Evolutionary conservation across 2,329 filamentous ascomycete species (phyloP).

Genomic region (Epichloe aotearoae): DNA sequence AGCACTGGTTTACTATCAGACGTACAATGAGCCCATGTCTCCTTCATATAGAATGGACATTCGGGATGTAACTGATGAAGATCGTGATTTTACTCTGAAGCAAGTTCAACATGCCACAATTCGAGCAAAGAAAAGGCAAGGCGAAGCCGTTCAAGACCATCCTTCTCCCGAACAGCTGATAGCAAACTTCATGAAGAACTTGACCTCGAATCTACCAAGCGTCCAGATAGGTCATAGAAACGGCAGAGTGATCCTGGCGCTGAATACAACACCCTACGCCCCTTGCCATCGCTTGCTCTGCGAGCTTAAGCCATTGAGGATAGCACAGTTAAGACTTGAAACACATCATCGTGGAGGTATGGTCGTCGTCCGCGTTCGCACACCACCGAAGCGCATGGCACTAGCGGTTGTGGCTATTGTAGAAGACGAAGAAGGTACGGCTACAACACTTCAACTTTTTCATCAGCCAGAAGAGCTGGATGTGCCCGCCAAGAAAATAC

Average conservation of each 20-base stretch:
- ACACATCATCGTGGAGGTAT: slow-evolving; percentile 15
- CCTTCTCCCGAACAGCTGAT: background rate
- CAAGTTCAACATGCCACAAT: background rate
- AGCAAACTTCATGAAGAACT: background rate
- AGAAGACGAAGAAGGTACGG: slow-evolving; percentile 25
- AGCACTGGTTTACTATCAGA: no score
- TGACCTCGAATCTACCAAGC: background rate
- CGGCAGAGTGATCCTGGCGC: no score
- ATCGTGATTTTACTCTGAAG: background rate
- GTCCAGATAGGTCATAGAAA: no score
- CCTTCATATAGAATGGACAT: background rate
- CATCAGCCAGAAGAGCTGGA: slow-evolving; percentile 26
- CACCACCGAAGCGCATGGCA: slow-evolving; percentile 7
- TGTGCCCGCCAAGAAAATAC: slow-evolving; percentile 18
- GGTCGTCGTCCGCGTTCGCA: slow-evolving; percentile 10
- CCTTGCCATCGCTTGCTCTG: slow-evolving; percentile 6
- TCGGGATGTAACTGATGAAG: background rate
- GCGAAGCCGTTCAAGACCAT: background rate
- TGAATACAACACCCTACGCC: background rate
- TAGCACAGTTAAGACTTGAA: slow-evolving; percentile 18
- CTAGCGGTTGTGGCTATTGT: slow-evolving; percentile 17
- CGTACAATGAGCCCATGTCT: slow-evolving; percentile 8
- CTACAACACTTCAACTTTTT: slow-evolving; percentile 25
- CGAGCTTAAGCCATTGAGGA: slow-evolving; percentile 13
- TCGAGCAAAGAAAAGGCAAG: background rate